Evolutionary conservation across 2,329 filamentous ascomycete species (phyloP).

Genomic region (Rachicladosporium sp.): DNA sequence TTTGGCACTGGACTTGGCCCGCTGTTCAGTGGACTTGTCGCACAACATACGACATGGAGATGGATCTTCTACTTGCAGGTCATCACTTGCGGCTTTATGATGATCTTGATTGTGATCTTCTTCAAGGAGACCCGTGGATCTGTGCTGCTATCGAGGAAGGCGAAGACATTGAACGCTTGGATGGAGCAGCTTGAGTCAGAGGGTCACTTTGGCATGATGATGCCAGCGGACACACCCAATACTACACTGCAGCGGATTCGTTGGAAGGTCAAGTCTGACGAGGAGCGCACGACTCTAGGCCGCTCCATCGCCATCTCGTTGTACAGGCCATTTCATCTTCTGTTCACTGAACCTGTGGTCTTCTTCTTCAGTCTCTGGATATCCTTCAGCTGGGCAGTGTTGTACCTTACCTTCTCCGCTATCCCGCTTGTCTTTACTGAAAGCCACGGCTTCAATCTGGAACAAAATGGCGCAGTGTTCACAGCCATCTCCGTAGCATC

Average conservation of each 20-base stretch:
- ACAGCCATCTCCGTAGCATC: constrained; percentile 31
- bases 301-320: constrained; percentile 64
- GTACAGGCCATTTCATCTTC: constrained; percentile 38
- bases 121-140: constrained; percentile 75
- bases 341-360: constrained; percentile 37
- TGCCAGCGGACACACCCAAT: too few species aligned
- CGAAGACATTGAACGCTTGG: constrained; percentile 60
- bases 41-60: constrained; percentile 56
- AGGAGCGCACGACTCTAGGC: constrained; percentile 54
- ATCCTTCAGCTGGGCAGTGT: constrained; percentile 18
- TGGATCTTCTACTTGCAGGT: constrained; percentile 85
- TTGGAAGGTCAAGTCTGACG: constrained; percentile 70
- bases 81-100: constrained; percentile 52
- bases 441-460: constrained; percentile 29
- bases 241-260: constrained; percentile 33
- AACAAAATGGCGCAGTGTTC: constrained; percentile 32
- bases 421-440: constrained; percentile 36
- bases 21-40: constrained; percentile 56
- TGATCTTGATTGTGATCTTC: constrained; percentile 51
- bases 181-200: constrained; percentile 59
- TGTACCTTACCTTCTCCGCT: constrained; percentile 36
- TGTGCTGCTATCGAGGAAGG: constrained; percentile 66
- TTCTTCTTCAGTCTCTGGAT: constrained; percentile 33
- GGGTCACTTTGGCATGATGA: constrained; percentile 35
- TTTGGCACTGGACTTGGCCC: constrained; percentile 71